Evolutionary conservation across 139 green algal genomes (phyloP).

Genomic region (Chlorella sp.): DNA sequence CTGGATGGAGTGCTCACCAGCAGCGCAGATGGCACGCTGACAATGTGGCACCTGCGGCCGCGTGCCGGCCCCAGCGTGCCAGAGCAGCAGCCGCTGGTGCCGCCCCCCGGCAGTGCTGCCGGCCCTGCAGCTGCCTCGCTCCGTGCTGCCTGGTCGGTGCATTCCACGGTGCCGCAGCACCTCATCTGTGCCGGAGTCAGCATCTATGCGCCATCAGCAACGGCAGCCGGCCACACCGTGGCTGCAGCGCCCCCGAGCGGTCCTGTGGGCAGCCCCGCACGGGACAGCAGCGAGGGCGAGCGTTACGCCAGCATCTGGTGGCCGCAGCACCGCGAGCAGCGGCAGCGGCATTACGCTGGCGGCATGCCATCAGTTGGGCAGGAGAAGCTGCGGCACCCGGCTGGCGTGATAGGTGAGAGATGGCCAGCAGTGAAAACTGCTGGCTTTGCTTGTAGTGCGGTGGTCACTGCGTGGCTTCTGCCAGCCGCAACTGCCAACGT

Average conservation of each 20-base stretch:
- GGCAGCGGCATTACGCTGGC: constrained; percentile 8
- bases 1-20: constrained; percentile 44
- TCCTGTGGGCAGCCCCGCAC: neutral
- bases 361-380: constrained; percentile 12
- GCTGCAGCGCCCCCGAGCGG: neutral
- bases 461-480: no score
- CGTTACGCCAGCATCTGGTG: constrained; percentile 40
- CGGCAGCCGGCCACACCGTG: neutral
- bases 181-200: constrained; percentile 29
- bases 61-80: neutral
- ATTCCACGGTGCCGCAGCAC: constrained; percentile 18
- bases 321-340: constrained; percentile 25
- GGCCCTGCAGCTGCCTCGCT: neutral
- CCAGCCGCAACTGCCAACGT: no score
- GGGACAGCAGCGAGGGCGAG: constrained; percentile 1
- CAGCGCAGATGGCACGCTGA: constrained; percentile 3
- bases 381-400: constrained; percentile 43
- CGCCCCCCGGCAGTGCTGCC: neutral
- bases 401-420: constrained; percentile 8
- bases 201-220: constrained; percentile 19
- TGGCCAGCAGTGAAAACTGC: no score
- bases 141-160: constrained; percentile 9
- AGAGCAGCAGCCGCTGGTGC: constrained; percentile 3
- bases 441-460: no score
- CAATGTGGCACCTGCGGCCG: constrained; percentile 38